Percentiles rank a stretch among this genome's conserved stretches.
Evolutionary conservation across 495 filamentous ascomycete genomes (phyloP).

Genomic region (Podospora bellae-mahoneyi): DNA sequence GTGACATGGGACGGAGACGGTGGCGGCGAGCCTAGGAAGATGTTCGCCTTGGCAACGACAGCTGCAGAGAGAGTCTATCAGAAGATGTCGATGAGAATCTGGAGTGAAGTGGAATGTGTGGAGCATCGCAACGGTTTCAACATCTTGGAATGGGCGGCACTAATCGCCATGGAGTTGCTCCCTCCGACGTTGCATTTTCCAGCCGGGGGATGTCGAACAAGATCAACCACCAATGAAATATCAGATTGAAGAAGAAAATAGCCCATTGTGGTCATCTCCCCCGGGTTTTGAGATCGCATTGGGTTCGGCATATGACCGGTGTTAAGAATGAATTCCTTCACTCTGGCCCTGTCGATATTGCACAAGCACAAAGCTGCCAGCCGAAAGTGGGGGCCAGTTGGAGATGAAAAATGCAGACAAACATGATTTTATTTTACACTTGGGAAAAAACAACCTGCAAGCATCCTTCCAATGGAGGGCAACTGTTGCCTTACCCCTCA

Average conservation of each 20-base stretch:
- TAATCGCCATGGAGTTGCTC: constrained; percentile 15
- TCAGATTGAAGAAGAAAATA: background rate
- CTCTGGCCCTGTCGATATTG: background rate
- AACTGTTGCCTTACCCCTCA: background rate
- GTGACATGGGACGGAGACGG: constrained; percentile 9
- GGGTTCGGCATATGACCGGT: background rate
- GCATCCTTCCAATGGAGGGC: background rate
- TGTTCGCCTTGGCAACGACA: constrained; percentile 12
- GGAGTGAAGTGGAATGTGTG: constrained; percentile 1
- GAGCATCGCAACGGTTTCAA: constrained; percentile 1
- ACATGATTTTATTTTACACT: background rate
- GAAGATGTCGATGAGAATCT: background rate
- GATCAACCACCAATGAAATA: constrained; percentile 14
- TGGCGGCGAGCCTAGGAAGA: background rate
- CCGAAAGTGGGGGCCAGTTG: background rate
- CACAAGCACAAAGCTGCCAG: background rate
- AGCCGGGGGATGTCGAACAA: background rate
- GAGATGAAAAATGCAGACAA: background rate
- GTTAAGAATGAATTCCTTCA: too few species aligned
- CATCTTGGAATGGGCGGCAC: constrained; percentile 6
- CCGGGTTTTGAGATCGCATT: background rate
- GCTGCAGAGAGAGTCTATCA: background rate
- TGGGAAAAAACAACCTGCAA: background rate
- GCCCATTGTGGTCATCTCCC: background rate
- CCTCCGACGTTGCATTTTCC: constrained; percentile 9